Base-by-base conservation (phyloP, 2,329 filamentous ascomycete species). In the Talaromyces islandicus region DNA sequence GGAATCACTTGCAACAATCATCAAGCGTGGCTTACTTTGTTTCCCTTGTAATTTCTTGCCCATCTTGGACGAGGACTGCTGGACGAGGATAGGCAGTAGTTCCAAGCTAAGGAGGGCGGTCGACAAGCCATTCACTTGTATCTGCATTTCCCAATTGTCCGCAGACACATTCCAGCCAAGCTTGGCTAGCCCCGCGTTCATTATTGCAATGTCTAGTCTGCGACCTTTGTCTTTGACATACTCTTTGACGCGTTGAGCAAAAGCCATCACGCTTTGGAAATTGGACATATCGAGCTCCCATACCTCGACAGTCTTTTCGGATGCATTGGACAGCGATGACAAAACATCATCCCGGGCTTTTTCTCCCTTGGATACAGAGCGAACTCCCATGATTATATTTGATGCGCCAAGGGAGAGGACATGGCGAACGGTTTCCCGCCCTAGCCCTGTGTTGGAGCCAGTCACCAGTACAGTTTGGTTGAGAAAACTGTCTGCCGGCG, bases 111-210 rank as follows among this genome's bases (percentile, higher is more conserved):
- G 70, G 17, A 84, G 67, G 60, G 82, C 77, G 0, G 80, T 82
- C 10, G 72, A 73, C 53, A 84, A 68, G n/a, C 81, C 78, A 60
- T 85, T 85, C 58, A 80, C 74, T 0, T 77, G 79, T 53, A 84
- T 69, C 0, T 69, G 77, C 19, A 61, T 66, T 69, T 85, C 82
- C 59, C 59, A 60, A 41, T 79, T 70, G 3, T 71, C 76, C 54
- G 80, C 78, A 27, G 69, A 67, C 1, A 65, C 27, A 0, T 63
- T 51, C 60, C 69, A 79, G 2, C 67, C 57, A 12, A 27, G 53
- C 1, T 68, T 71, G 2, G 69, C 71, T n/a, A 69, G 58, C 19
- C 73, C 73, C n/a, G 75, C 75, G 65, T 77, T 77, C 62, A 75
- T 69, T 9, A 77, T 55, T 12, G 75, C 61, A 0, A 65, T 64